Conservation (phyloP, 1,139 yeast species). For the Pichia sp. region DNA sequence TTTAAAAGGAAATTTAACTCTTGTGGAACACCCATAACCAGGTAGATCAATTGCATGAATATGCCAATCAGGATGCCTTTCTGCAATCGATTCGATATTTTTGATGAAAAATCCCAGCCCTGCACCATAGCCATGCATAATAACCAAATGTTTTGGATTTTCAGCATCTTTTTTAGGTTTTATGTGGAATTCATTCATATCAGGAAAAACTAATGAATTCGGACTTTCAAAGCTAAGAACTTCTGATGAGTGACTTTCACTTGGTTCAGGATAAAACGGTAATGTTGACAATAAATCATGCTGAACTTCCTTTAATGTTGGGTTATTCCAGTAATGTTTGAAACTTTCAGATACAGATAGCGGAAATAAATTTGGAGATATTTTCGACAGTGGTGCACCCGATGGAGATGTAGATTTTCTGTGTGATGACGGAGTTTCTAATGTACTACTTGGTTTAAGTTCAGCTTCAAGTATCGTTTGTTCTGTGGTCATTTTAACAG, state of each 20-base stretch:
- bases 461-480: no score
- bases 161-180: conserved; percentile 35
- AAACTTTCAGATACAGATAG: conserved; percentile 46
- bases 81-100: conserved; percentile 46
- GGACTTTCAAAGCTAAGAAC: conserved; percentile 29
- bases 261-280: conserved; percentile 32
- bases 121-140: conserved; percentile 77
- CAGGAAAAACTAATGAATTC: conserved; percentile 39
- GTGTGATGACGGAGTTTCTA: no score
- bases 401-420: conserved; percentile 51
- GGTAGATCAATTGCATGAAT: conserved; percentile 66
- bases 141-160: conserved; percentile 45
- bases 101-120: conserved; percentile 67
- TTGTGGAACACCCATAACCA: conserved; percentile 72
- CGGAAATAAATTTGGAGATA: conserved; percentile 50
- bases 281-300: conserved; percentile 36
- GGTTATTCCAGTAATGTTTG: conserved; percentile 41
- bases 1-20: conserved; percentile 47
- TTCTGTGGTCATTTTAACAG: no score
- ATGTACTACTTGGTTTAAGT: no score
- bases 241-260: conserved; percentile 27
- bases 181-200: conserved; percentile 60
- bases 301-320: conserved; percentile 44
- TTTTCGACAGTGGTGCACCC: conserved; percentile 50
- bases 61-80: conserved; percentile 44